These are phyloP conservation scores for Gonium pectorale DNA, from an alignment of 139 green algal genomes.

Conservation along the genomic window DNA sequence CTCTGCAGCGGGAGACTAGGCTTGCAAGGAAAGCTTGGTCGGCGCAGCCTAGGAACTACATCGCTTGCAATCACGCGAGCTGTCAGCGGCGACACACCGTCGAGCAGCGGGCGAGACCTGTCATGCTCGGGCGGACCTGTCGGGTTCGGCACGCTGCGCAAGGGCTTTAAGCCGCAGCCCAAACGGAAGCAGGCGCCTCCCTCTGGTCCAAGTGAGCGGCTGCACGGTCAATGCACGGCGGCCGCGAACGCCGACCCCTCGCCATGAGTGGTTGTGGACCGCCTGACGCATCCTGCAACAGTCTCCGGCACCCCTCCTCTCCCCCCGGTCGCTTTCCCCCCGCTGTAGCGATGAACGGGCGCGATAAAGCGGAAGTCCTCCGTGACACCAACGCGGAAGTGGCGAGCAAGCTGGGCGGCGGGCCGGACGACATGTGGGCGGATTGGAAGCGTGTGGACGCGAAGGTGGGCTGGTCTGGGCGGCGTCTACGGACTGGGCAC, in stretches of 20 bases:
- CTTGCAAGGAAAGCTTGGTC: neutral
- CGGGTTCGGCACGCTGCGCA: conserved; percentile 23
- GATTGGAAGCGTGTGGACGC: conserved; percentile 30
- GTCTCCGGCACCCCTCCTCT: neutral
- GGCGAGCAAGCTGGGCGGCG: neutral
- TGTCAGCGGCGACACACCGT: neutral
- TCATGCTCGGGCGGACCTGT: neutral
- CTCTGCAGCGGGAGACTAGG: too few relatives aligned
- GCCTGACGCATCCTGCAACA: neutral
- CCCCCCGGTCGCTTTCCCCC: neutral
- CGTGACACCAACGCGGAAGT: neutral
- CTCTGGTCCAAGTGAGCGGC: neutral
- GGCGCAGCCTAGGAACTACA: too few relatives aligned
- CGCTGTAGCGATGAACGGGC: conserved; percentile 13
- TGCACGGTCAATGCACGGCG: too few relatives aligned
- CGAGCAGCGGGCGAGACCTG: conserved; percentile 10
- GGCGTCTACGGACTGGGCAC: neutral
- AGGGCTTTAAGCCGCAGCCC: conserved; percentile 30
- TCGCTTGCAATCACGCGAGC: too few relatives aligned
- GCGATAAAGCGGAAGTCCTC: conserved; percentile 33
- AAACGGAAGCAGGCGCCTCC: neutral
- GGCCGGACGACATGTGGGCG: neutral
- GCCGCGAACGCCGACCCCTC: too few relatives aligned
- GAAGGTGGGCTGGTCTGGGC: neutral
- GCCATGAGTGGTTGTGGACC: too few relatives aligned